Evolutionary conservation across 202 grass and related monocot genomes (phyloP).

Genomic region (Carex sylvatica): DNA sequence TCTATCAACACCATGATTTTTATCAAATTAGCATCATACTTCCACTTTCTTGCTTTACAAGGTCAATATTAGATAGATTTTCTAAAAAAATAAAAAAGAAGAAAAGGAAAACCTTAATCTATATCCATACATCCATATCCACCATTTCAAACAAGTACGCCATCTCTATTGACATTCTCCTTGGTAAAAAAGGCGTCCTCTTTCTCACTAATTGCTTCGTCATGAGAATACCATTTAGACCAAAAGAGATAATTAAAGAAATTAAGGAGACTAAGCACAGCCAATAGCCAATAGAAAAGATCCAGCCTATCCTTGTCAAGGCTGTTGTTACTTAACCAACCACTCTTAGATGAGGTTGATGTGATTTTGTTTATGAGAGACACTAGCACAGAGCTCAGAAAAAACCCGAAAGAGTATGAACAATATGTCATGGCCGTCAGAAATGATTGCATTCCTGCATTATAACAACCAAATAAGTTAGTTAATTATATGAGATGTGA

Average conservation of each 20-base stretch:
- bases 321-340: slow-evolving; percentile 74
- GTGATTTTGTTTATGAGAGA: slow-evolving; percentile 81
- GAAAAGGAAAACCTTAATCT: neutral
- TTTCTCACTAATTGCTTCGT: slow-evolving; percentile 11
- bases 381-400: slow-evolving; percentile 84
- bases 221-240: slow-evolving; percentile 61
- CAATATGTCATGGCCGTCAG: slow-evolving; percentile 93
- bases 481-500: neutral
- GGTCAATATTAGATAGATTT: slow-evolving; percentile 18
- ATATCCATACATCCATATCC: slow-evolving; percentile 15
- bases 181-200: neutral
- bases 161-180: slow-evolving; percentile 16
- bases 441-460: slow-evolving; percentile 74
- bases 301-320: slow-evolving; percentile 81
- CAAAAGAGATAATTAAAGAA: slow-evolving; percentile 82
- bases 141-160: slow-evolving; percentile 22
- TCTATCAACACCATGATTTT: neutral
- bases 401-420: slow-evolving; percentile 95
- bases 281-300: slow-evolving; percentile 85
- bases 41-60: slow-evolving; percentile 27
- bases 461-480: neutral
- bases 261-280: slow-evolving; percentile 73
- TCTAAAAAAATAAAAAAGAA: neutral
- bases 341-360: slow-evolving; percentile 27
- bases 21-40: slow-evolving; percentile 20